Evolutionary conservation across 148 eudicot genomes (phyloP), one percentile per base, ranked within the genome.

Genomic region (Hydrangea macrophylla): DNA sequence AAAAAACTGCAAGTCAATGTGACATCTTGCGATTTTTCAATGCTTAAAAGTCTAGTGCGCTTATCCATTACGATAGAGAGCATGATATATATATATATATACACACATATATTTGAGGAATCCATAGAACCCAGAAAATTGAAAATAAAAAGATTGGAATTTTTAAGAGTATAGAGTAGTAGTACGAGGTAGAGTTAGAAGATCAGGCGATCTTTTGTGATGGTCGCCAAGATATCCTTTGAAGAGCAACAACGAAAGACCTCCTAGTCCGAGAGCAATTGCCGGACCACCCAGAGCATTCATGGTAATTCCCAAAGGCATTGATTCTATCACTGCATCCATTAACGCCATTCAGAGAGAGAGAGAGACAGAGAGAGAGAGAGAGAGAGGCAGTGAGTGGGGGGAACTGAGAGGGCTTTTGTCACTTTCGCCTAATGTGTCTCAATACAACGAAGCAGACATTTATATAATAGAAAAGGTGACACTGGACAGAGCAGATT

Each of bases 101-200:
- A 8, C 8, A 8, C 8, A 8, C 8, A 8, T 35, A 8, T 35
- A 8, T 35, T 4, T 35, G 39, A 3, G 8, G 8, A 35, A 35
- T 60, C n/a, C 20, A 20, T 10, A 15, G 8, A 9, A 30, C 9
- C 23, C 35, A 13, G 22, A 3, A 32, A 42, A 65, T 2, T 4
- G 31, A 18, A 15, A 0, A 13, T 9, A 15, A n/a, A 18, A 3
- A 15, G 7, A 13, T 0, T 11, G 5, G 25, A 25, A 27, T 6
- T 6, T 2, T 8, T 25, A 0, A 27, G 69, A 35, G n/a, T n/a
- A 11, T 17, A 8, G 11, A 13, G 8, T 15, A 13, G 58, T 50
- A 7, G 17, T 79, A 88, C 97, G 82, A 11, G 97, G 97, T 22
- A 85, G 68, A 40, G 78, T 70, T 35, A 82, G 78, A 45, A 81